Conservation (phyloP, 805 yeast genomes). For the Jamesozyma piceae region DNA sequence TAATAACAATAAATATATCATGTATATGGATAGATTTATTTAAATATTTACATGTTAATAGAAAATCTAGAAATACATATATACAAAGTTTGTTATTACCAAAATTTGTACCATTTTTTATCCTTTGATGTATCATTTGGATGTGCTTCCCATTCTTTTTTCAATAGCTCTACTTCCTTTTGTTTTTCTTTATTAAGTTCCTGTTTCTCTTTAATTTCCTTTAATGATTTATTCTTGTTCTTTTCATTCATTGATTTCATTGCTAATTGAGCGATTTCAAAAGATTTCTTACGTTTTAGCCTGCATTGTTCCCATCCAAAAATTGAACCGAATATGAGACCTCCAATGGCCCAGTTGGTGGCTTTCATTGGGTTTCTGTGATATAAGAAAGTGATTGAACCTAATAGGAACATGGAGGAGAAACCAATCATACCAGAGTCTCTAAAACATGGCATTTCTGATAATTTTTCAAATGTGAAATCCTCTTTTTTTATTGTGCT, state of each 20-base stretch:
- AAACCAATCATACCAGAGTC: slow-evolving; percentile 73
- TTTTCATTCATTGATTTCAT: slow-evolving; percentile 35
- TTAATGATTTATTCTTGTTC: slow-evolving; percentile 25
- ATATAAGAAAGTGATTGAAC: slow-evolving; percentile 55
- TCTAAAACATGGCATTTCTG: slow-evolving; percentile 66
- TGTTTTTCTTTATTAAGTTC: not conserved
- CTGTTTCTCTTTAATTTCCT: slow-evolving; percentile 27
- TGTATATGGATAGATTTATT: not conserved
- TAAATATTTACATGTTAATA: too few relatives aligned
- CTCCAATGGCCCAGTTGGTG: slow-evolving; percentile 75
- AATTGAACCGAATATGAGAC: slow-evolving; percentile 66
- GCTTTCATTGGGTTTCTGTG: slow-evolving; percentile 56
- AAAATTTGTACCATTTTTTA: slow-evolving; percentile 27
- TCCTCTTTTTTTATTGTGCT: slow-evolving; percentile 39
- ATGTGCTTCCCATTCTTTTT: slow-evolving; percentile 8
- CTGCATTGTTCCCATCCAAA: slow-evolving; percentile 94
- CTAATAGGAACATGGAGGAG: slow-evolving; percentile 48
- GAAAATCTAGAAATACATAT: too few relatives aligned
- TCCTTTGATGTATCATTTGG: slow-evolving; percentile 5
- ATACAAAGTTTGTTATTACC: too few relatives aligned
- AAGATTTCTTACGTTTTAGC: slow-evolving; percentile 53
- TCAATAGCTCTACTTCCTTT: slow-evolving; percentile 16
- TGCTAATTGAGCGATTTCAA: slow-evolving; percentile 61
- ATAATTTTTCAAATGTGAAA: slow-evolving; percentile 42
- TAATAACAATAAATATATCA: not conserved